Base-by-base conservation (phyloP, 2,329 filamentous ascomycete genomes). In the Xylariaceae sp. region DNA sequence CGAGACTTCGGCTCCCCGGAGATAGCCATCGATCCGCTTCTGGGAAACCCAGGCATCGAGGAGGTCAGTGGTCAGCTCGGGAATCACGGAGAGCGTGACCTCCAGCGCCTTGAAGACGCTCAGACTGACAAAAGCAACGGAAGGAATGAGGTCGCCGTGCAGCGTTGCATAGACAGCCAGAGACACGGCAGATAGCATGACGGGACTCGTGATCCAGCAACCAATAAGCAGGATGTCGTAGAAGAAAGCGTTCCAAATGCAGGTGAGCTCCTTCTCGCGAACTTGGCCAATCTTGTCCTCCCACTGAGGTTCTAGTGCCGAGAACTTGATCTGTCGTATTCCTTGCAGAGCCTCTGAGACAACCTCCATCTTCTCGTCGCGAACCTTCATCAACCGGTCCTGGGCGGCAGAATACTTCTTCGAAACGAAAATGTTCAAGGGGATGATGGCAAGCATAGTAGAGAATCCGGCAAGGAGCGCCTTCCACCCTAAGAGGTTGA, bases 241-340 rank as follows among this genome's bases (percentile, higher is more conserved):
- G 29, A 70, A 50, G 47, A 85, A 88, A 2, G 77, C 71, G 24
- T 63, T 67, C 75, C 81, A 84, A 22, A 85, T 69, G 15, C 74
- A 75, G 5, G 60, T 57, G 8, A 90, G 67, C 52, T 90, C 85
- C 29, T 69, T 72, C 27, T 78, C 71, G 49, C 85, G 68, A 6
- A 79, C 73, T 40, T 70, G 56, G 40, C 68, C 58, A 52, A 92
- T 83, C 40, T 79, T 82, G 12, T 68, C 65, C 53, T 87, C 76
- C 84, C 85, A 90, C 45, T 83, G 75, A 14, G 65, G 60, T 55
- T 90, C 85, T 2, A 87, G 59, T 1, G 84, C 84, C 0, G 83
- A 83, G 46, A 90, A 88, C 50, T 92, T 92, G 60, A 92, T 86
- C 56, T 92, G 85, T 1, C 83, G 75, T 43, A 90, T 89, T 6